Percentiles rank a stretch among this genome's conserved stretches.
Evolutionary conservation across 768 basidiomycete genomes (phyloP).

Genomic region (Cyclocybe aegerita): DNA sequence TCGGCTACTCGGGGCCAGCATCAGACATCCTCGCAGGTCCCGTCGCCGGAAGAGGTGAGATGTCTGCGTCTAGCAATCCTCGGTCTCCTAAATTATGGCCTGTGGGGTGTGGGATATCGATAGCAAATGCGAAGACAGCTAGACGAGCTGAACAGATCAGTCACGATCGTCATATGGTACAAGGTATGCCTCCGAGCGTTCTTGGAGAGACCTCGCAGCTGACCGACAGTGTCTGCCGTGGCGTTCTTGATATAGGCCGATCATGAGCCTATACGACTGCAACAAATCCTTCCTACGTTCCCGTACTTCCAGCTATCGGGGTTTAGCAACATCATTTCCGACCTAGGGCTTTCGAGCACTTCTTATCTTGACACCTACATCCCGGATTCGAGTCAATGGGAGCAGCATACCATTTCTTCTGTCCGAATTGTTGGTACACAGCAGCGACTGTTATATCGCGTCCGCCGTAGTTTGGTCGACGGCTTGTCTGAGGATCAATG

Average conservation of each 20-base stretch:
- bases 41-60: slow-evolving; percentile 21
- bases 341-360: slow-evolving; percentile 48
- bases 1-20: slow-evolving; percentile 14
- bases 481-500: slow-evolving; percentile 61
- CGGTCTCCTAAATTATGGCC: not conserved
- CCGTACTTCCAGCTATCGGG: slow-evolving; percentile 62
- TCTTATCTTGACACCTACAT: slow-evolving; percentile 67
- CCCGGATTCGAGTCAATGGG: slow-evolving; percentile 56
- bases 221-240: slow-evolving; percentile 1
- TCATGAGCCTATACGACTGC: slow-evolving; percentile 56
- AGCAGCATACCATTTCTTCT: slow-evolving; percentile 59
- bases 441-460: slow-evolving; percentile 62
- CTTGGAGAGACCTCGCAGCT: not conserved
- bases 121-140: slow-evolving; percentile 41
- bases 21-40: slow-evolving; percentile 7
- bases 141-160: slow-evolving; percentile 49
- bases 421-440: slow-evolving; percentile 60
- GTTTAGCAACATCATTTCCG: slow-evolving; percentile 48
- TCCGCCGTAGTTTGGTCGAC: slow-evolving; percentile 57
- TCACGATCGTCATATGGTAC: slow-evolving; percentile 72
- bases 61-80: not conserved
- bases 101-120: not conserved
- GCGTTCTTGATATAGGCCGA: slow-evolving; percentile 36
- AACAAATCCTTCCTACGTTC: slow-evolving; percentile 58
- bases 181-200: slow-evolving; percentile 37